These are phyloP conservation scores for Sonneratia caseolaris DNA, from an alignment of 345 rosid species.

Conservation along the genomic window DNA sequence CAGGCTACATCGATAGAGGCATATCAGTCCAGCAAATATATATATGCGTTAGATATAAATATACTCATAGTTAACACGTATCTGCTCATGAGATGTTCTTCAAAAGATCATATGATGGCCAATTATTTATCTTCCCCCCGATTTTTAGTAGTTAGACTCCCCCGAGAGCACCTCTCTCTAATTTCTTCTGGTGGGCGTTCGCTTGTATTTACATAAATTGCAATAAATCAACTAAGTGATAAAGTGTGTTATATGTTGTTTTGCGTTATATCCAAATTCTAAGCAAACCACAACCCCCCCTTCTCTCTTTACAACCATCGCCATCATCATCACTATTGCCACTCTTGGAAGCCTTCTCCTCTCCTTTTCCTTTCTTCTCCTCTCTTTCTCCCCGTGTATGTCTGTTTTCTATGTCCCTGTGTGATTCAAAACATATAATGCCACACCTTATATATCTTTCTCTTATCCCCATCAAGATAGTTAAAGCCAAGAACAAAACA, in stretches of 20 bases:
- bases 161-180: neutral
- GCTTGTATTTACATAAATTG: neutral
- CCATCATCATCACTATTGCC: slow-evolving; percentile 62
- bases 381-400: slow-evolving; percentile 5
- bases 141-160: too few species aligned
- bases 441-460: slow-evolving; percentile 14
- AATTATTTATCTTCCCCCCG: too few species aligned
- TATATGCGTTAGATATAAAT: too few species aligned
- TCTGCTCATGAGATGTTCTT: too few species aligned
- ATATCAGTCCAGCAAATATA: too few species aligned
- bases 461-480: slow-evolving; percentile 22
- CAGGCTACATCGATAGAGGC: too few species aligned
- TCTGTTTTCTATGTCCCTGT: slow-evolving; percentile 5
- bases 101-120: too few species aligned
- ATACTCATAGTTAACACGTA: too few species aligned
- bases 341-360: slow-evolving; percentile 36
- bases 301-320: slow-evolving; percentile 26
- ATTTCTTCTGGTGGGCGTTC: neutral
- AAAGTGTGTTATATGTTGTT: neutral
- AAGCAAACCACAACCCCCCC: slow-evolving; percentile 41
- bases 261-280: slow-evolving; percentile 29
- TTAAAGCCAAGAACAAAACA: neutral
- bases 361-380: slow-evolving; percentile 10
- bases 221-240: neutral
- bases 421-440: slow-evolving; percentile 17